Percentiles rank a stretch among this genome's conserved stretches.
These are phyloP conservation scores for Curvularia sp. DNA, from an alignment of 2,329 filamentous ascomycete genomes.

Conservation along the genomic window DNA sequence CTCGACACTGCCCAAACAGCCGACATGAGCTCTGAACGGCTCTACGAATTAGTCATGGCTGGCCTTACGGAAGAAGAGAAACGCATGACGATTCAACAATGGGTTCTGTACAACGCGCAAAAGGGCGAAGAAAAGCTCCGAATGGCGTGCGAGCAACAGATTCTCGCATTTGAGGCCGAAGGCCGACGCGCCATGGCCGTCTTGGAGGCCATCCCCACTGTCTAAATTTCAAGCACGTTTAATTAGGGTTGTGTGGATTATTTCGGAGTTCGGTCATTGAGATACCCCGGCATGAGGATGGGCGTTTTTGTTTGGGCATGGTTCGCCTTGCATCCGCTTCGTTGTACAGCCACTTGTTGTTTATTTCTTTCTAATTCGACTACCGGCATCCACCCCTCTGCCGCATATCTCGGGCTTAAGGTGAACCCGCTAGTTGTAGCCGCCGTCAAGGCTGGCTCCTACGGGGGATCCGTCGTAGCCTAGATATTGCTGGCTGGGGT, in stretches of 20 bases:
- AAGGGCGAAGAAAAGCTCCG: constrained; percentile 81
- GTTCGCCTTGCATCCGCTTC: neutral
- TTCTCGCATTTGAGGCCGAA: constrained; percentile 82
- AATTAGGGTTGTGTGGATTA: constrained; percentile 13
- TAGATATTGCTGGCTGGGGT: constrained; percentile 18
- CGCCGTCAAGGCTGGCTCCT: constrained; percentile 31
- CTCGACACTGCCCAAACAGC: constrained; percentile 38
- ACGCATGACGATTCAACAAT: constrained; percentile 91
- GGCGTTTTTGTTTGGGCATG: constrained; percentile 3
- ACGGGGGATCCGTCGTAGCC: constrained; percentile 26
- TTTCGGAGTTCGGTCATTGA: constrained; percentile 26
- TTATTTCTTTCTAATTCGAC: constrained; percentile 1
- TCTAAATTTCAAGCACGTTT: constrained; percentile 16
- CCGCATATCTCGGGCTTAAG: constrained; percentile 28
- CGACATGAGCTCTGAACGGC: constrained; percentile 33
- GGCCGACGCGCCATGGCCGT: constrained; percentile 78
- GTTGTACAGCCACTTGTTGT: constrained; percentile 10
- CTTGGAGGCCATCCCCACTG: constrained; percentile 63
- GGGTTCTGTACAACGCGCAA: constrained; percentile 82
- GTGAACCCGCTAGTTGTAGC: constrained; percentile 26
- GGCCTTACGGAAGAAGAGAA: constrained; percentile 78
- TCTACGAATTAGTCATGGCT: constrained; percentile 61
- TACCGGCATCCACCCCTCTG: constrained; percentile 10
- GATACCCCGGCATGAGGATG: constrained; percentile 30
- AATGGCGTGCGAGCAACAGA: constrained; percentile 81